Base-by-base conservation (phyloP, 352 stramenopile genomes). In the Blastocystis sp. region DNA sequence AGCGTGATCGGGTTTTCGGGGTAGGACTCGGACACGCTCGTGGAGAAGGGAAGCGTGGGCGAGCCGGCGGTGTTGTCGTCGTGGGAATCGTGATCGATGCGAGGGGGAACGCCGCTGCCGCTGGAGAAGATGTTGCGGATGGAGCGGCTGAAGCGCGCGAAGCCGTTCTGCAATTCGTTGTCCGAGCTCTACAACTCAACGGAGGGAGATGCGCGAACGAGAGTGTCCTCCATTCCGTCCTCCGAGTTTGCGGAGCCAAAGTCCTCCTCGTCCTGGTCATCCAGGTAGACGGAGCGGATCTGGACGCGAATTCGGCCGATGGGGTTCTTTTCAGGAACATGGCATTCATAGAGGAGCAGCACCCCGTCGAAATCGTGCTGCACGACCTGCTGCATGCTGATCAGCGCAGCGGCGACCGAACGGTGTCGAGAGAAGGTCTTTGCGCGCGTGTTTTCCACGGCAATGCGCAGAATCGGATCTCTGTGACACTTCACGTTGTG, bases 311-410 rank as follows among this genome's bases (percentile, higher is more conserved):
- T 77, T 11, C 67, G 67, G 34, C 56, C 78, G n/a, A 88, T 69
- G 2, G 62, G 56, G 45, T 78, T 76, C 64, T 79, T 76, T 56
- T 88, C 64, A 2, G 28, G n/a, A 10, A 79, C 67, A n/a, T 88
- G 78, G 28, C 78, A 88, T 40, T 76, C 67, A 60, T 88, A 88
- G 21, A 88, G 67, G 43, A 70, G 62, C 9, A 88, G 60, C 21
- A 48, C 52, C 7, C 78, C 78, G 23, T 88, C 67, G 34, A 88
- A 88, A 2, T 76, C 67, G 45, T 88, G 62, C 65, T 88, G 78
- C 10, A 88, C 64, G n/a, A 88, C 34, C 52, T 88, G 78, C 67
- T 88, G 78, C 78, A 88, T 88, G 53, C 78, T 88, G 4, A 88
- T 61, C n/a, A 88, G 59, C 23, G 78, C 61, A 19, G 78, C 78